phyloP scores from a whole-genome alignment of 2,329 filamentous ascomycete species.

The Calycina herbarum region DNA sequence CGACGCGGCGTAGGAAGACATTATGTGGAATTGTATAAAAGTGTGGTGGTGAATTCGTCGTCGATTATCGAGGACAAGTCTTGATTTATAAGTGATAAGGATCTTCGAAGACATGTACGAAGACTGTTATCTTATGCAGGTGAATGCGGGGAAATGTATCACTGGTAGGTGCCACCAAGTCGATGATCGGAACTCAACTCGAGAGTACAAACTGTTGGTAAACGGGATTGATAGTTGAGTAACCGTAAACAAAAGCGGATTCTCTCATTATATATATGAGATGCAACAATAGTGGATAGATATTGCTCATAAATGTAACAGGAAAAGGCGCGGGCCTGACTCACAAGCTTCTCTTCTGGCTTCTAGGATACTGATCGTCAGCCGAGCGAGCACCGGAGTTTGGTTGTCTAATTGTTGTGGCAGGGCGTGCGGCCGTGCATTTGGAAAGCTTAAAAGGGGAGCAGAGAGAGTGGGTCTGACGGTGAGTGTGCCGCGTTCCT shows the following conservation, averaged over 20 bases:
- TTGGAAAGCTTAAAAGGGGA: conserved; percentile 8
- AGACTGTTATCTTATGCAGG: conserved; percentile 18
- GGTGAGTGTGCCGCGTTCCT: neutral
- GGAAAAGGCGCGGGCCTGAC: conserved; percentile 22
- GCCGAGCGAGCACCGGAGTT: conserved; percentile 11
- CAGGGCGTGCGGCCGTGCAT: neutral
- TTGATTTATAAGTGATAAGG: conserved; percentile 8
- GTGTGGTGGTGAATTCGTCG: conserved; percentile 1
- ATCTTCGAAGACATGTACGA: neutral
- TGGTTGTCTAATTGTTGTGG: neutral
- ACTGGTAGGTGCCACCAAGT: conserved; percentile 12
- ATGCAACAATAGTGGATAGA: neutral
- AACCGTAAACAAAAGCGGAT: conserved; percentile 9
- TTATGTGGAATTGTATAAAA: conserved; percentile 14
- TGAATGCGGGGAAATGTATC: conserved; percentile 25
- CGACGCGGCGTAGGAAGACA: conserved; percentile 29
- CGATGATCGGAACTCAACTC: neutral
- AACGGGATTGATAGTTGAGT: conserved; percentile 5
- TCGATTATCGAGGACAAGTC: conserved; percentile 8
- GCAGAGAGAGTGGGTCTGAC: conserved; percentile 2
- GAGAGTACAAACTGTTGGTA: conserved; percentile 9
- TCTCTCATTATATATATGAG: conserved; percentile 18
- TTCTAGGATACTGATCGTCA: neutral
- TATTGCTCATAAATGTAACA: conserved; percentile 13
- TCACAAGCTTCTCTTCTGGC: conserved; percentile 18